Evolutionary conservation across 2,329 filamentous ascomycete species (phyloP).

Genomic region (Fusarium foetens): DNA sequence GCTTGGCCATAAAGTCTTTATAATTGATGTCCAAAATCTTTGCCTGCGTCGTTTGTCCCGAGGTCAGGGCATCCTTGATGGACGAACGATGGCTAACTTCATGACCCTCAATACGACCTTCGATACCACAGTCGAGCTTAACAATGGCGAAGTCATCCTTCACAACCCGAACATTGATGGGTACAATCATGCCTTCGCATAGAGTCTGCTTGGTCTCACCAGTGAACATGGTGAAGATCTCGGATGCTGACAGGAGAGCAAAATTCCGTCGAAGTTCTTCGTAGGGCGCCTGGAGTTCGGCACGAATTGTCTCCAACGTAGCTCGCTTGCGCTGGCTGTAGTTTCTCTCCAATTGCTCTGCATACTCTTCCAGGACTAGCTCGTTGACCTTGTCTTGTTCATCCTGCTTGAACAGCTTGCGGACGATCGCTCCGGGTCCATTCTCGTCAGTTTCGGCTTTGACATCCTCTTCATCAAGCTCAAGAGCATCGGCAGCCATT

Average conservation of each 20-base stretch:
- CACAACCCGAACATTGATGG: conserved; percentile 86
- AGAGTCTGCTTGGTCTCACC: conserved; percentile 89
- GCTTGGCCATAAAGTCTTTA: conserved; percentile 82
- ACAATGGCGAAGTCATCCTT: conserved; percentile 94
- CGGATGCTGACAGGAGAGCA: conserved; percentile 73
- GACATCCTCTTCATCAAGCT: conserved; percentile 97
- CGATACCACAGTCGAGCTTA: conserved; percentile 92
- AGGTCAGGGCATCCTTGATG: conserved; percentile 77
- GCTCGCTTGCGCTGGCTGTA: conserved; percentile 95
- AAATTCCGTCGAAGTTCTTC: conserved; percentile 92
- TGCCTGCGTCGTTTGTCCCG: conserved; percentile 86
- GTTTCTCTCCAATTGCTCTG: conserved; percentile 91
- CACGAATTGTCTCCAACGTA: conserved; percentile 94
- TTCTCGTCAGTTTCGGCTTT: conserved; percentile 93
- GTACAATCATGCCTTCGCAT: conserved; percentile 89
- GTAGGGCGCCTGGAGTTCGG: conserved; percentile 90
- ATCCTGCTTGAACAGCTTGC: conserved; percentile 94
- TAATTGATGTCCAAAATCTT: conserved; percentile 90
- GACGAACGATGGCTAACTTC: conserved; percentile 81
- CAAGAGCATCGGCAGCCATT: conserved; percentile 96
- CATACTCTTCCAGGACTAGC: conserved; percentile 94
- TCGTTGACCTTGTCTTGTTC: conserved; percentile 96
- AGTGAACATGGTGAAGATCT: conserved; percentile 96
- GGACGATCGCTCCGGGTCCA: conserved; percentile 88
- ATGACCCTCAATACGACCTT: conserved; percentile 84